Base-by-base conservation (phyloP, 192 early-diverging fungal species). In the Neocallimastix lanati region DNA sequence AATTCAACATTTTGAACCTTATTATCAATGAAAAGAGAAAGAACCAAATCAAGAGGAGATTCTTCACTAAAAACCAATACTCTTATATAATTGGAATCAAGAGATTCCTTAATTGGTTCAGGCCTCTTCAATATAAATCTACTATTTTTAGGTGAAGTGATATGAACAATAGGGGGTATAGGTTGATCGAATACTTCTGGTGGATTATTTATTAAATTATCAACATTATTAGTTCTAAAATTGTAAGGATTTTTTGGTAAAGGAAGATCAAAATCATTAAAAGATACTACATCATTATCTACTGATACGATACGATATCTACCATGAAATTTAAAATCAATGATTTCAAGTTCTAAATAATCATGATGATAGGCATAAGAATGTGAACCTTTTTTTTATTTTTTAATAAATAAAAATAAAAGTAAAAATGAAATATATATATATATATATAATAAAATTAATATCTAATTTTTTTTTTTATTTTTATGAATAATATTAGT, bases 61-160 rank as follows among this genome's bases (percentile, higher is more conserved):
- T 76, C 27, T 77, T 88, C 87, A 21, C 92, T 86, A 86, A 91
- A 97, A 2, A 93, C 86, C 33, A 97, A 85, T 36, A 92, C 86
- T 28, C 96, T 91, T 78, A 97, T 93, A 77, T 92, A 89, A n/a
- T 84, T 87, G 78, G 92, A 93, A 7, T 80, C 29, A 3, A 80
- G 82, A 67, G 96, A 93, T 37, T 86, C 82, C 30, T 85, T 77
- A 25, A 90, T 82, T 11, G 95, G 95, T 83, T 96, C 95, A 38
- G 90, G 88, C 21, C 83, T 83, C 12, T 89, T 90, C 77, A 95
- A 85, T 77, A 91, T 78, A 82, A 88, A 96, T 35, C 92, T 86
- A 1, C 92, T 91, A 80, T 96, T 94, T 78, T 96, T 95, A 33
- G 96, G 96, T 80, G 94, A 94, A 0, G 96, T 96, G 15, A 95